These are phyloP conservation scores for Kwoniella dendrophila DNA, from an alignment of 768 basidiomycete species.

Conservation along the genomic window DNA sequence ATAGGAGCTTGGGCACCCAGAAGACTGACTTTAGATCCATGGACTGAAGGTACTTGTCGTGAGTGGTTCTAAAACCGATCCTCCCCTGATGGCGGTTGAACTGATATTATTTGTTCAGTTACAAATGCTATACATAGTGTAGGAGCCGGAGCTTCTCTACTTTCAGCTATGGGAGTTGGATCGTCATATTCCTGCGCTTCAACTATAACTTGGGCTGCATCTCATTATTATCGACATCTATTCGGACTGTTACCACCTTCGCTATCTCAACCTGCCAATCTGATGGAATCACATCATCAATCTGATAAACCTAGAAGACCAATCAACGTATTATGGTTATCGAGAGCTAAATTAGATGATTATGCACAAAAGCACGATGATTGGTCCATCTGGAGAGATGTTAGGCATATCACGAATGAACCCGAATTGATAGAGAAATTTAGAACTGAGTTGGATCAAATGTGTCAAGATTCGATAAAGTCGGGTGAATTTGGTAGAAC, in stretches of 20 bases:
- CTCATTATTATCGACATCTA: conserved; percentile 51
- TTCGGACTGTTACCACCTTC: conserved; percentile 42
- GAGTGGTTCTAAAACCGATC: conserved; percentile 12
- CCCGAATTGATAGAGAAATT: conserved; percentile 36
- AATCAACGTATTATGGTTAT: conserved; percentile 53
- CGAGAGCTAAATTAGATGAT: conserved; percentile 44
- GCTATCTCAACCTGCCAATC: conserved; percentile 5
- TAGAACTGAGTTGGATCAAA: conserved; percentile 18
- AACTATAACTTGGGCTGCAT: conserved; percentile 48
- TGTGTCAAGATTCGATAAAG: conserved; percentile 25
- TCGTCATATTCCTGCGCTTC: conserved; percentile 43
- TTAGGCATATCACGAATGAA: conserved; percentile 51
- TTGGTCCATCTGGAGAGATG: conserved; percentile 49
- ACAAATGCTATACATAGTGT: conserved; percentile 50
- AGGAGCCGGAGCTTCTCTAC: conserved; percentile 48
- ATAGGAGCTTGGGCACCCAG: conserved; percentile 50
- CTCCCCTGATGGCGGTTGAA: conserved; percentile 16
- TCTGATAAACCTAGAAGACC: conserved; percentile 21
- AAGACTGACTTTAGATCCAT: conserved; percentile 46
- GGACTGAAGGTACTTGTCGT: conserved; percentile 43
- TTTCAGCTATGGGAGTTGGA: conserved; percentile 46
- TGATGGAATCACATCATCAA: conserved; percentile 4
- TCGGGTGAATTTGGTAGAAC: conserved; percentile 10
- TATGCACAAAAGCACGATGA: conserved; percentile 42
- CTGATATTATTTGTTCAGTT: conserved; percentile 27